Percentiles rank a stretch among this genome's conserved stretches.
phyloP scores from a whole-genome alignment of 345 rosid species.

The Euphorbia pulcherrima region DNA sequence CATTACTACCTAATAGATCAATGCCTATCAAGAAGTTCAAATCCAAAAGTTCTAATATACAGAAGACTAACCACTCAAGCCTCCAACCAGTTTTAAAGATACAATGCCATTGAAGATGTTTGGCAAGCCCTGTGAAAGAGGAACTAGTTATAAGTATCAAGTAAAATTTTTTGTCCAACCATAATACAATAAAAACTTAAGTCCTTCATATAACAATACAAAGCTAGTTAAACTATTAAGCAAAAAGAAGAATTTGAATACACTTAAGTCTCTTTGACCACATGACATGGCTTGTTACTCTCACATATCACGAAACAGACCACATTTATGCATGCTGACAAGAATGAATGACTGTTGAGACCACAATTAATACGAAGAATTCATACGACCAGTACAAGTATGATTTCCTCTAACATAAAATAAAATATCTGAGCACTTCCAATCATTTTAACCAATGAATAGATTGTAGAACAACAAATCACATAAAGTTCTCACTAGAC shows the following conservation, averaged over 20 bases:
- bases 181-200: neutral
- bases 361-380: neutral
- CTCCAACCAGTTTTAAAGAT: conserved; percentile 40
- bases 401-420: neutral
- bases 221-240: neutral
- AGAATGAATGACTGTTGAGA: neutral
- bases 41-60: conserved; percentile 36
- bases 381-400: neutral
- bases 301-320: neutral
- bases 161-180: neutral
- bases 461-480: neutral
- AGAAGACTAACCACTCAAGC: conserved; percentile 28
- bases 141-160: conserved; percentile 3
- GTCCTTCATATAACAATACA: neutral
- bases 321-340: neutral
- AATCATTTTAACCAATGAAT: neutral
- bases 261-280: neutral
- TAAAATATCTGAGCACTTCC: neutral
- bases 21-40: conserved; percentile 47
- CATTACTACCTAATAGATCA: conserved; percentile 48
- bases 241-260: neutral
- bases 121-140: conserved; percentile 32
- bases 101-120: conserved; percentile 28
- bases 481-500: neutral
- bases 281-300: neutral